Evolutionary conservation across 208 protist species (phyloP).

Genomic region (Angomonas ambiguus): DNA sequence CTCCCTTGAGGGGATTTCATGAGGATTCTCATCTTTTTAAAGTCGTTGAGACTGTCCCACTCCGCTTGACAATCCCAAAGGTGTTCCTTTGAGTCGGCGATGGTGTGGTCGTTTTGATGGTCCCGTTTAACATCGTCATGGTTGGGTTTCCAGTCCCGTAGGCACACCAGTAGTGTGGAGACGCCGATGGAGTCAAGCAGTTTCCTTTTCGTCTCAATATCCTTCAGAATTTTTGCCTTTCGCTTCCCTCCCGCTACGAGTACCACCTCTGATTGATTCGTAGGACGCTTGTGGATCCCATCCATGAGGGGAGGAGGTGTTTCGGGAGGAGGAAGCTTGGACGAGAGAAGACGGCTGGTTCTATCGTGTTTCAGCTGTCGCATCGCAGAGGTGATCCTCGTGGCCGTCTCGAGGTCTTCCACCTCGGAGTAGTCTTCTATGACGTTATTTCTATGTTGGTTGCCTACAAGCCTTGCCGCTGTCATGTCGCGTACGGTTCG

Average conservation of each 20-base stretch:
- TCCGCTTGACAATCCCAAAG: too few species aligned
- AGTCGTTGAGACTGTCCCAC: neutral
- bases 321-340: neutral
- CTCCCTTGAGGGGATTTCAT: neutral
- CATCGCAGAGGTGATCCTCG: neutral
- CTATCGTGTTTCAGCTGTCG: neutral
- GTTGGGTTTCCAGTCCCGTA: too few species aligned
- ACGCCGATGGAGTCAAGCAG: neutral
- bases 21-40: neutral
- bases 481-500: neutral
- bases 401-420: neutral
- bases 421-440: neutral
- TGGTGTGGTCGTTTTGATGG: too few species aligned
- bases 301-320: neutral
- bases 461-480: neutral
- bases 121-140: too few species aligned
- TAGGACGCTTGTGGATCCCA: neutral
- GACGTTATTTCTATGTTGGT: neutral
- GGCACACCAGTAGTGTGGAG: neutral
- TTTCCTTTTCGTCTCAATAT: neutral
- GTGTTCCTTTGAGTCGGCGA: too few species aligned
- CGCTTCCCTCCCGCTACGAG: neutral
- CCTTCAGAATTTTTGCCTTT: neutral
- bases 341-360: neutral
- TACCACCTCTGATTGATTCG: neutral